Evolutionary conservation across 2,329 filamentous ascomycete genomes (phyloP).

Genomic region (Botrytis elliptica): DNA sequence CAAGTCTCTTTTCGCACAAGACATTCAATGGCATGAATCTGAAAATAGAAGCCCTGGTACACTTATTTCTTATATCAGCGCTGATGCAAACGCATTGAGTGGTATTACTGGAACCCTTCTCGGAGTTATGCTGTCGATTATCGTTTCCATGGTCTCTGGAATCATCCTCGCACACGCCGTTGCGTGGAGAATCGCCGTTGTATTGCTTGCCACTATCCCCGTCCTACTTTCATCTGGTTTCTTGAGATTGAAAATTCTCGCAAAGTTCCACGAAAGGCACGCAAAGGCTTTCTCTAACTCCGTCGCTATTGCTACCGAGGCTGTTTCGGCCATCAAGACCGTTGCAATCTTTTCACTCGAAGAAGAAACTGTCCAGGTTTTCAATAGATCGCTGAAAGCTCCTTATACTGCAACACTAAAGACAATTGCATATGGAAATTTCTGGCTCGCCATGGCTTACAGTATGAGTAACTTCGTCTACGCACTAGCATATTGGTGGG

Average conservation of each 20-base stretch:
- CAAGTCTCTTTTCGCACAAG: constrained; percentile 62
- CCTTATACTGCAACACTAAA: constrained; percentile 54
- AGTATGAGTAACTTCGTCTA: constrained; percentile 66
- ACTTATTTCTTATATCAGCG: constrained; percentile 67
- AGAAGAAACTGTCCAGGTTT: constrained; percentile 52
- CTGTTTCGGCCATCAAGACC: constrained; percentile 64
- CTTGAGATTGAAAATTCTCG: constrained; percentile 5
- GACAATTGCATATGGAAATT: constrained; percentile 44
- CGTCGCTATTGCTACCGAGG: constrained; percentile 44
- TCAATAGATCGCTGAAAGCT: constrained; percentile 50
- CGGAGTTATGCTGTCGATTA: constrained; percentile 65
- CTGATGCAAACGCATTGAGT: constrained; percentile 64
- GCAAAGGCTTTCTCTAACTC: constrained; percentile 8
- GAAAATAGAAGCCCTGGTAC: constrained; percentile 59
- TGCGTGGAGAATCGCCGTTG: constrained; percentile 72
- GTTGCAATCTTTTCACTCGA: constrained; percentile 56
- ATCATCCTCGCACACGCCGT: constrained; percentile 69
- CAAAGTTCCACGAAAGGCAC: constrained; percentile 6
- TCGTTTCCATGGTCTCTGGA: constrained; percentile 65
- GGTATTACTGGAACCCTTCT: constrained; percentile 69
- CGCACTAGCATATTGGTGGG: constrained; percentile 79
- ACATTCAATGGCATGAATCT: constrained; percentile 70
- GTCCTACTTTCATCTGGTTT: constrained; percentile 10
- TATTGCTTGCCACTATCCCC: constrained; percentile 63
- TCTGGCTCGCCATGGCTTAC: constrained; percentile 59